Base-by-base conservation (phyloP, 116 monocot species). In the Phalaenopsis hybrid region DNA sequence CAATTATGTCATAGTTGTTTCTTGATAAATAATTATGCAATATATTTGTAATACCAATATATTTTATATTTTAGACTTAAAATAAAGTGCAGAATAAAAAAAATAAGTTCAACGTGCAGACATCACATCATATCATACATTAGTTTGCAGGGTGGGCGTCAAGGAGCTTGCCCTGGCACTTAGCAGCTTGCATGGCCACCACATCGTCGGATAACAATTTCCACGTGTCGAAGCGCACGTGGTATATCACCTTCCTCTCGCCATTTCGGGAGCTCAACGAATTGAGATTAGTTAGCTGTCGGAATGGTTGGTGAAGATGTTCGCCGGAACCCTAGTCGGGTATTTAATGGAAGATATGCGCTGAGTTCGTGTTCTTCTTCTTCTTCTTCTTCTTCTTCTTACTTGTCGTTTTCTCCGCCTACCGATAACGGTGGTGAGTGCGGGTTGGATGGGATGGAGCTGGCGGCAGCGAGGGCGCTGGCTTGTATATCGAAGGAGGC, bases 361-460 rank as follows among this genome's bases (percentile, higher is more conserved):
- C 49, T 8, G 9, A 10, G 34, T 31, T 44, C 45, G 51, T 77
- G 50, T 45, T 75, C 77, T 1, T 76, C 76, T 0, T 77, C 48
- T 0, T 76, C 8, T n/a, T 45, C n/a, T 23, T 48, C 46, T 48
- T 77, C 49, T 50, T 77, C 49, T 51, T 77, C 77, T 51, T 21
- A 11, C 21, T 77, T n/a, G 23, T 51, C 51, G 2, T 4, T 13
- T 4, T 77, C 77, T 57, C 10, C 57, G 34, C 50, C 12, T 21
- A 34, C 72, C 15, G 33, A 44, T n/a, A 43, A 55, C 55, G 12
- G 50, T 5, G 25, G 16, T 2, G 59, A 82, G 44, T 37, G 10
- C 10, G 73, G 20, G 81, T 20, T 82, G 63, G 78, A 67, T 28
- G 82, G 67, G 48, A 68, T 78, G 82, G 82, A 82, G 82, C 77